Base-by-base conservation (phyloP, 805 yeast species). In the Spencermartinsiella europaea region DNA sequence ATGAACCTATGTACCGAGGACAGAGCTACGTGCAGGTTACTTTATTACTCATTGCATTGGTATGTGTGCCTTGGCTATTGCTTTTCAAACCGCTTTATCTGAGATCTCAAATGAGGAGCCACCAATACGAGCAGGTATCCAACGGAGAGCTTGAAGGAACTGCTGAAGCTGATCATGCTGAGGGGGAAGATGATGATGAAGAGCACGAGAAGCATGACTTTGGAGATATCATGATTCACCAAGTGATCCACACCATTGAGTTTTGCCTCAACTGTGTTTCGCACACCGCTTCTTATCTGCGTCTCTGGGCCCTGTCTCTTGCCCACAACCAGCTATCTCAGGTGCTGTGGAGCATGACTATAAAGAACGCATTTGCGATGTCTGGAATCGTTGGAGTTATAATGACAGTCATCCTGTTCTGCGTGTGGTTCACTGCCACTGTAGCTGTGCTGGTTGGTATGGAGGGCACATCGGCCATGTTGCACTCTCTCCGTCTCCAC, bases 381-480 rank as follows among this genome's bases (percentile, higher is more conserved):
- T 72, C 82, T 2, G 93, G 91, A 2, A 52, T 69, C 5, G 57
- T 73, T 3, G 95, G 96, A 10, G 84, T 88, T 1, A 52, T 82
- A 21, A 80, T 79, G 75, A 80, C 87, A 1, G 93, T 90, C 34
- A 61, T 84, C 20, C 69, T 93, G 62, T 93, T 93, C 65, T 95
- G 84, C 19, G 80, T 93, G 84, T 93, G 99, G 99, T 89, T 93
- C 65, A 79, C 79, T 2, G 72, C 93, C 51, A 91, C 99, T 0
- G 91, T 90, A 21, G 84, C 87, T 60, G 88, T 93, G 57, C 75
- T 93, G 61, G 98, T 93, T 12, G 72, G 85, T 44, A 93, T 93
- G 99, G 99, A 93, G 69, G 99, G 99, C 49, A 93, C 99, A 0
- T 88, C 97, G 21, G 99, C 99, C 31, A 93, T 93, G 99, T 77